A percentile compares a stretch with the other conserved stretches of the same genome.
These are phyloP conservation scores for Eimeria maxima DNA, from an alignment of 169 alveolate genomes.

Conservation along the genomic window DNA sequence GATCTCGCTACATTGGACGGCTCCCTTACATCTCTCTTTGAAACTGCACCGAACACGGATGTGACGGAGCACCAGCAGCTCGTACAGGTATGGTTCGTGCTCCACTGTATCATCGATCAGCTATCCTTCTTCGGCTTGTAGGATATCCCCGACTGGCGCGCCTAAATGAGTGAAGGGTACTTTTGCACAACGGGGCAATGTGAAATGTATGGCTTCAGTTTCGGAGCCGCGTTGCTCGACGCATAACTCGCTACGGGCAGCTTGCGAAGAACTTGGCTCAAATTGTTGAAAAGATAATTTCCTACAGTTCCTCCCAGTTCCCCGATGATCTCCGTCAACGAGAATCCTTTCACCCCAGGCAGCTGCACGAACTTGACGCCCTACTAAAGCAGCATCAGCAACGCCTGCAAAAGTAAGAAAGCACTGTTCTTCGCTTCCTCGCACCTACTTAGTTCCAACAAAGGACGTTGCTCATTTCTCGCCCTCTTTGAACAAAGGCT, in stretches of 20 bases:
- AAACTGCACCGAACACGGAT: conserved; percentile 76
- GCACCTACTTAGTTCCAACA: background rate
- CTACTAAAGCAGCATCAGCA: conserved; percentile 80
- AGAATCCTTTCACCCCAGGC: conserved; percentile 65
- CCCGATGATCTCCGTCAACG: background rate
- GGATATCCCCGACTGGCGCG: background rate
- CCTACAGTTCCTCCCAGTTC: conserved; percentile 42
- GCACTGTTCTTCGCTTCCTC: background rate
- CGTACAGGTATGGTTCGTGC: conserved; percentile 68
- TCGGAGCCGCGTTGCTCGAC: conserved; percentile 83
- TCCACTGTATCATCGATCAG: background rate
- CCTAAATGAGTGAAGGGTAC: background rate
- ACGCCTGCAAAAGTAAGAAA: conserved; percentile 73
- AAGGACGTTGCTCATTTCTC: background rate
- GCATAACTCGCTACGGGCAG: conserved; percentile 81
- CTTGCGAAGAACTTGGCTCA: conserved; percentile 60
- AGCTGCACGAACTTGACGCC: conserved; percentile 73
- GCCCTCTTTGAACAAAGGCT: background rate
- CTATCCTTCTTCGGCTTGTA: background rate
- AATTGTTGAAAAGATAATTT: conserved; percentile 54
- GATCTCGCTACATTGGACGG: conserved; percentile 61
- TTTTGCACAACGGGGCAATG: background rate
- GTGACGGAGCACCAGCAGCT: conserved; percentile 80
- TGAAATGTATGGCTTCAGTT: conserved; percentile 34
- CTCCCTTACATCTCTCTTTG: conserved; percentile 69